Base-by-base conservation (phyloP, 495 filamentous ascomycete genomes). In the Cetradonia linearis region DNA sequence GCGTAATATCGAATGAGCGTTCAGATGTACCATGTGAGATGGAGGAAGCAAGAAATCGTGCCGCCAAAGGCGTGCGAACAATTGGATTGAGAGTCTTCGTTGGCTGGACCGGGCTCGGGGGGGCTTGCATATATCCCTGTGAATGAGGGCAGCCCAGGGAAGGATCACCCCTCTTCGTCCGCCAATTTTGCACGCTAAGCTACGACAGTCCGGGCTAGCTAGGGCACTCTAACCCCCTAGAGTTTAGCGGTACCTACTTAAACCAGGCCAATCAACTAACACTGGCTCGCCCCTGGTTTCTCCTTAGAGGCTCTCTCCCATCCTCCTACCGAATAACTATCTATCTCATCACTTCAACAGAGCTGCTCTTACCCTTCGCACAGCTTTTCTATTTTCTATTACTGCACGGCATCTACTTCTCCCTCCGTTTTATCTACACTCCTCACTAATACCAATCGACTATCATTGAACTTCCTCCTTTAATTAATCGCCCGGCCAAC, bases 401-500 rank as follows among this genome's bases (percentile, higher is more conserved):
- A 10, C 23, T 23, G 37, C 27, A 37, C n/a, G 20, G 6, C 31
- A 49, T 28, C 30, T 34, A 30, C 27, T 46, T 16, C 55, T 58
- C 31, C 34, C 44, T 38, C 34, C 11, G 33, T 47, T 46, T 40
- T 47, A 57, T 23, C 38, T 56, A 20, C 56, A 14, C 9, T 23
- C 20, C 42, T 7, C 37, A 31, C 48, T 60, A 60, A 60, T 60
- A 44, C n/a, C 48, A 44, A 53, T 59, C 36, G 4, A 33, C 58
- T 42, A 28, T 60, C 58, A 53, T 60, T 60, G 20, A 44, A 25
- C 20, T 52, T 40, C 36, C 52, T 6, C 48, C 48, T 60, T 53
- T 53, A 60, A 60, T 60, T 60, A 59, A 53, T 60, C 36, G n/a
- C 6, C 40, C 40, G 16, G 18, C 34, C 58, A 42, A 50, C 34